Percentiles rank a stretch among this genome's conserved stretches.
phyloP scores from a whole-genome alignment of 805 yeast genomes.

The Yarrowia bubula region DNA sequence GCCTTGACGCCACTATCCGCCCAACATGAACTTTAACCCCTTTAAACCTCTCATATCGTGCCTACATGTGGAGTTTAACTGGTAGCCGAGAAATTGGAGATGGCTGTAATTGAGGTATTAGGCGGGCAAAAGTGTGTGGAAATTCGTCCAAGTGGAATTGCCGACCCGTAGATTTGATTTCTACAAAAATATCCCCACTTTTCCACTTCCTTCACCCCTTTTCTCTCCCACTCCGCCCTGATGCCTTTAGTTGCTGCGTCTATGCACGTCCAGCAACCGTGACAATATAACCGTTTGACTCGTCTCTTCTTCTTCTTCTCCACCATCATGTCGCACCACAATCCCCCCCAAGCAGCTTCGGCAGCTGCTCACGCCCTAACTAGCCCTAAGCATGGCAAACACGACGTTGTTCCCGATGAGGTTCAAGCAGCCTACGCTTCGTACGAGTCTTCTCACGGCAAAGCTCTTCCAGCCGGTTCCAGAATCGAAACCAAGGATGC shows the following conservation, averaged over 20 bases:
- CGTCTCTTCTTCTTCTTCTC: background rate
- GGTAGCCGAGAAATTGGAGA: too few species aligned
- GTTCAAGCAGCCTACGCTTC: constrained; percentile 18
- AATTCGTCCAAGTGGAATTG: too few species aligned
- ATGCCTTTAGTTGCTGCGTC: constrained; percentile 9
- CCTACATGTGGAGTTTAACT: background rate
- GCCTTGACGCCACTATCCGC: constrained; percentile 8
- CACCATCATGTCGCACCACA: background rate
- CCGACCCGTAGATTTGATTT: background rate
- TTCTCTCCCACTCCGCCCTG: background rate
- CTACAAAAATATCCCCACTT: background rate
- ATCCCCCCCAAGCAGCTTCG: background rate
- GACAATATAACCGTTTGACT: background rate
- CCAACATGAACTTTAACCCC: background rate
- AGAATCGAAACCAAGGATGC: constrained; percentile 17
- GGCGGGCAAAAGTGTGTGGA: too few species aligned
- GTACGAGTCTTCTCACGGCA: constrained; percentile 19
- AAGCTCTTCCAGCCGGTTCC: constrained; percentile 8
- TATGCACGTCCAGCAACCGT: constrained; percentile 8
- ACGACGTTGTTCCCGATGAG: constrained; percentile 10
- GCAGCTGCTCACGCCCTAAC: background rate
- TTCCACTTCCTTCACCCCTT: background rate
- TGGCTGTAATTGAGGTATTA: too few species aligned
- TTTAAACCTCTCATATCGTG: background rate
- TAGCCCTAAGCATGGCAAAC: constrained; percentile 10